Evolutionary conservation across 345 rosid genomes (phyloP).

Genomic region (Corchorus olitorius): DNA sequence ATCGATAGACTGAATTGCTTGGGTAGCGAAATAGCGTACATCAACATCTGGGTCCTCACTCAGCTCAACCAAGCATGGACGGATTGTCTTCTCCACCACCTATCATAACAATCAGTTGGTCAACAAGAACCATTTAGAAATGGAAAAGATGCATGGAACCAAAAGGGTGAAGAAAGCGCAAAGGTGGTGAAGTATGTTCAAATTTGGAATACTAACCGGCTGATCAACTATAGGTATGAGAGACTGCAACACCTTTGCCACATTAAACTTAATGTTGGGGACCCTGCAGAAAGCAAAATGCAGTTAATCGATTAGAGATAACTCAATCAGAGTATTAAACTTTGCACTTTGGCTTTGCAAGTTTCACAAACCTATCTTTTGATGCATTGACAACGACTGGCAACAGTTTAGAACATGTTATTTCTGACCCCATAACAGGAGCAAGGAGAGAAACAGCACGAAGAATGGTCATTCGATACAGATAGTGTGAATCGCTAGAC

Average conservation of each 20-base stretch:
- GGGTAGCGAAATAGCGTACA: conserved; percentile 79
- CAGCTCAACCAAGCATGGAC: conserved; percentile 80
- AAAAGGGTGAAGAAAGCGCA: neutral
- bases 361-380: conserved; percentile 67
- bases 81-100: conserved; percentile 79
- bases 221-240: conserved; percentile 83
- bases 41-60: conserved; percentile 94
- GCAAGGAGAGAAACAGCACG: conserved; percentile 80
- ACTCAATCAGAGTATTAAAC: neutral
- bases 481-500: conserved; percentile 74
- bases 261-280: conserved; percentile 94
- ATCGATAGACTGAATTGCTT: conserved; percentile 81
- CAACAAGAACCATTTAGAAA: neutral
- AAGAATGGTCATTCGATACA: conserved; percentile 88
- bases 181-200: too few species aligned
- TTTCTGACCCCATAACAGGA: conserved; percentile 87
- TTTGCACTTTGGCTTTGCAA: neutral
- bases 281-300: conserved; percentile 54
- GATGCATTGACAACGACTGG: conserved; percentile 73
- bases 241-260: conserved; percentile 92
- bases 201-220: conserved; percentile 51
- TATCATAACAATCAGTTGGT: conserved; percentile 18
- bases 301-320: conserved; percentile 21
- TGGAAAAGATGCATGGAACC: neutral
- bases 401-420: conserved; percentile 79